These are phyloP conservation scores for Calonectria hawksworthii DNA, from an alignment of 2,329 filamentous ascomycete genomes.

Conservation along the genomic window DNA sequence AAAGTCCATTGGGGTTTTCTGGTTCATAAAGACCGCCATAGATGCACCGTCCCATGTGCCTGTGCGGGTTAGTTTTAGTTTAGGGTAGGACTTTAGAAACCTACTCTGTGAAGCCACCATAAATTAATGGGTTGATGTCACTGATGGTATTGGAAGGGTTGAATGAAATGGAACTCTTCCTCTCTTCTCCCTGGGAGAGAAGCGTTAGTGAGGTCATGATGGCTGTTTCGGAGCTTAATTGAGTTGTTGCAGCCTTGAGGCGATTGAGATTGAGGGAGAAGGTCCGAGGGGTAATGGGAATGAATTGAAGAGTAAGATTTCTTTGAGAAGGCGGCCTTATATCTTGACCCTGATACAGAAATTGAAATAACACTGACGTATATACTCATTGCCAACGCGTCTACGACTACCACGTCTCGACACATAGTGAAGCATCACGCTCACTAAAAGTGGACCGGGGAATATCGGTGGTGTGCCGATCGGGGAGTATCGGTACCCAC, in stretches of 20 bases:
- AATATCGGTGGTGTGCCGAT: slow-evolving; percentile 20
- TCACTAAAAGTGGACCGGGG: slow-evolving; percentile 23
- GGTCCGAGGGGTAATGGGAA: too few relatives aligned
- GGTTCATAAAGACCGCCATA: slow-evolving; percentile 89
- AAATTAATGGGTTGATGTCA: slow-evolving; percentile 82
- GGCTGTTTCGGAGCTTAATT: slow-evolving; percentile 4
- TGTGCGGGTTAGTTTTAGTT: slow-evolving; percentile 48
- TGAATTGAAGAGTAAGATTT: background rate
- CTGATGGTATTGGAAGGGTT: slow-evolving; percentile 76
- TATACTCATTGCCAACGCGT: too few relatives aligned
- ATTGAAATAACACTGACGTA: background rate
- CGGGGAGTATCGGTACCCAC: slow-evolving; percentile 32
- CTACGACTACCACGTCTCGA: background rate
- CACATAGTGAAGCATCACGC: background rate
- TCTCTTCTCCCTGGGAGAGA: slow-evolving; percentile 13
- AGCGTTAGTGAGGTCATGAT: slow-evolving; percentile 26
- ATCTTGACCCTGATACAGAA: background rate
- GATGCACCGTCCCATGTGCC: slow-evolving; percentile 89
- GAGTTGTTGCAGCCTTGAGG: too few relatives aligned
- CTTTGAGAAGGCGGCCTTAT: background rate
- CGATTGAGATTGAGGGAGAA: background rate
- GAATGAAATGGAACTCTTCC: slow-evolving; percentile 64
- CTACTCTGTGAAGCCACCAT: slow-evolving; percentile 86
- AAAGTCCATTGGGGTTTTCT: slow-evolving; percentile 75
- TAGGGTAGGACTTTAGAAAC: slow-evolving; percentile 39